These are phyloP conservation scores for Claviceps capensis DNA, from an alignment of 2,329 filamentous ascomycete genomes.

Conservation along the genomic window DNA sequence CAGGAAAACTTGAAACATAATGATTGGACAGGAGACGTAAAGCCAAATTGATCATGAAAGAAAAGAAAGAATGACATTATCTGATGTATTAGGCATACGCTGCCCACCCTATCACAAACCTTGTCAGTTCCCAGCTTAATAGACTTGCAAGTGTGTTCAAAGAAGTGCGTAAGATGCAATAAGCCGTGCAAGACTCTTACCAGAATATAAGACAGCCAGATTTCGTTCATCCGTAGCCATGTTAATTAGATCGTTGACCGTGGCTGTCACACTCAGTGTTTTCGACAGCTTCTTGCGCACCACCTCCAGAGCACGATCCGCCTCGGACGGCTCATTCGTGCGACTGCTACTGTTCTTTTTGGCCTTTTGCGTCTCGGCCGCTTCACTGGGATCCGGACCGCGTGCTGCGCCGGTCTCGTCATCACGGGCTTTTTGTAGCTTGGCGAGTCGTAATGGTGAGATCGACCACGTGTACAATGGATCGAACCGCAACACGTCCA, in stretches of 20 bases:
- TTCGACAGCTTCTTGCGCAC: conserved; percentile 94
- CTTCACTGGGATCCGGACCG: conserved; percentile 23
- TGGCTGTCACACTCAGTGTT: conserved; percentile 84
- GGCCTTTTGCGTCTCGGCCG: conserved; percentile 25
- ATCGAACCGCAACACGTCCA: conserved; percentile 96
- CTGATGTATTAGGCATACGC: conserved; percentile 25
- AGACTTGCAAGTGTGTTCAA: background rate
- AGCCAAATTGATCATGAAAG: background rate
- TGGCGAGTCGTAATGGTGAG: conserved; percentile 52
- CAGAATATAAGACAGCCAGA: conserved; percentile 76
- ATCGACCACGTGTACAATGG: conserved; percentile 93
- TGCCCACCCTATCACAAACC: conserved; percentile 25
- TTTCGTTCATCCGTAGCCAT: conserved; percentile 89
- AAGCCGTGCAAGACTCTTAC: conserved; percentile 26
- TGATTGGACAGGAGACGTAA: background rate
- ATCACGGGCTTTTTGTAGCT: conserved; percentile 47
- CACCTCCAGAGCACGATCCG: conserved; percentile 79
- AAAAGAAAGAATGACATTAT: background rate
- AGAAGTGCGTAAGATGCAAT: no score
- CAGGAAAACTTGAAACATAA: background rate
- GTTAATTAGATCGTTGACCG: conserved; percentile 93
- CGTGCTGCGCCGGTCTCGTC: conserved; percentile 25
- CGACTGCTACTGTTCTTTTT: conserved; percentile 19
- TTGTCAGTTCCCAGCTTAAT: conserved; percentile 10
- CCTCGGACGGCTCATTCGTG: conserved; percentile 55